Evolutionary conservation across 2,329 filamentous ascomycete genomes (phyloP), one percentile per base, ranked within the genome.

Genomic region (Epichloe baconii): DNA sequence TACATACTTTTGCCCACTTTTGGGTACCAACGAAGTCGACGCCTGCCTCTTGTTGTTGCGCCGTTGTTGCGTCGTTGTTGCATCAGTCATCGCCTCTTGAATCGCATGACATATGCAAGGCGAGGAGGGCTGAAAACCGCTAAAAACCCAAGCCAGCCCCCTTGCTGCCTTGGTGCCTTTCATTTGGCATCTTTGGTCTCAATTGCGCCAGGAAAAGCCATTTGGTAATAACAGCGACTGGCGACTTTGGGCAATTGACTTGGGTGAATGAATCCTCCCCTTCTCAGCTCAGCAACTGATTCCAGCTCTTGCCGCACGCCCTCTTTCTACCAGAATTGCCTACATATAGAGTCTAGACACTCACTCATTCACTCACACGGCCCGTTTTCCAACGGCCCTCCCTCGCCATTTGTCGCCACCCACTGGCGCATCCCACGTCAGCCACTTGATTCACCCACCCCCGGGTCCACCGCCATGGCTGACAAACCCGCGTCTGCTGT

Each of bases 401-500:
- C 49, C 34, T 34, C 10, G 34, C 45, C 37, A 6, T 46, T 14
- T 43, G 41, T 52, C 36, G 52, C 52, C 50, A 49, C 47, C 35
- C 38, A 46, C 41, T 38, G 35, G 42, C 35, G 11, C 43, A 6
- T 47, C 38, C 46, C 52, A 50, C 52, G 52, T 52, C 52, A 52
- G 34, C 37, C 47, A 41, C 35, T 17, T 12, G 19, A 36, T 14
- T 34, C 26, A 43, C 49, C 8, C 45, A 3, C 7, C n/a, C 14
- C 10, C 38, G 2, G 3, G n/a, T 12, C 38, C 8, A 31, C 12
- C 31, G 12, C 11, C 17, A 60, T 61, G 62, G 66, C 66, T 68
- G 65, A 68, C 66, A 68, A 68, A 68, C 64, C 64, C 56, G 47
- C 53, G 41, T 48, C 54, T 49, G 55, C 54, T 54, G 52, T 52